Conservation (phyloP, 192 early-diverging fungal species). For the Coemansia sp. region DNA sequence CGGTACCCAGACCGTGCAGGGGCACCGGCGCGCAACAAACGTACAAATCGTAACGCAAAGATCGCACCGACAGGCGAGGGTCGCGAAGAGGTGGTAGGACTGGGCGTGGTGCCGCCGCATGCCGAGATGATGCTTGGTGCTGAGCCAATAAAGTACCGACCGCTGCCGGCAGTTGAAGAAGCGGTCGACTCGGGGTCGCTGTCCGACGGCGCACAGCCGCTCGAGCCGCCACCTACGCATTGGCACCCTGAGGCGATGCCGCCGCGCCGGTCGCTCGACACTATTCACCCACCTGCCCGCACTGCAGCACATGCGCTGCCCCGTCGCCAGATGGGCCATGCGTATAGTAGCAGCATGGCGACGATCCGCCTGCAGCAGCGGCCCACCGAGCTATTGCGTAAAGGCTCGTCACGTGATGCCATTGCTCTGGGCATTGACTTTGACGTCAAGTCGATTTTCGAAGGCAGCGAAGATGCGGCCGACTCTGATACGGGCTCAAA, state of each 20-base stretch:
- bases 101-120: constrained; percentile 45
- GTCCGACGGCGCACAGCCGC: constrained; percentile 28
- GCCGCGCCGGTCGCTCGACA: constrained; percentile 41
- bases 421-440: constrained; percentile 51
- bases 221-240: not conserved
- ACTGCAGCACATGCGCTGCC: constrained; percentile 14
- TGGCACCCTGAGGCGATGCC: constrained; percentile 27
- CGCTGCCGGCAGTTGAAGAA: constrained; percentile 26
- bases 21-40: constrained; percentile 18
- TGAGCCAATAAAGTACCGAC: constrained; percentile 21
- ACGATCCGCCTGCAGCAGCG: constrained; percentile 57
- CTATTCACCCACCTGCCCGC: constrained; percentile 17
- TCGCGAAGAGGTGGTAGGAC: constrained; percentile 42
- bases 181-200: constrained; percentile 33
- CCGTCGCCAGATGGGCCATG: constrained; percentile 23
- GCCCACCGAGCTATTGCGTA: constrained; percentile 48
- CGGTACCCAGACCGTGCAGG: constrained; percentile 11
- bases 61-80: constrained; percentile 41
- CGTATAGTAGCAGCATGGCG: constrained; percentile 40
- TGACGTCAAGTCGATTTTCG: constrained; percentile 45
- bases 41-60: constrained; percentile 38
- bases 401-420: constrained; percentile 46
- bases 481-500: not conserved
- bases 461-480: constrained; percentile 11
- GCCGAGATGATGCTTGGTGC: constrained; percentile 29